Base-by-base conservation (phyloP, 1,139 yeast genomes). In the Pichia sp. region DNA sequence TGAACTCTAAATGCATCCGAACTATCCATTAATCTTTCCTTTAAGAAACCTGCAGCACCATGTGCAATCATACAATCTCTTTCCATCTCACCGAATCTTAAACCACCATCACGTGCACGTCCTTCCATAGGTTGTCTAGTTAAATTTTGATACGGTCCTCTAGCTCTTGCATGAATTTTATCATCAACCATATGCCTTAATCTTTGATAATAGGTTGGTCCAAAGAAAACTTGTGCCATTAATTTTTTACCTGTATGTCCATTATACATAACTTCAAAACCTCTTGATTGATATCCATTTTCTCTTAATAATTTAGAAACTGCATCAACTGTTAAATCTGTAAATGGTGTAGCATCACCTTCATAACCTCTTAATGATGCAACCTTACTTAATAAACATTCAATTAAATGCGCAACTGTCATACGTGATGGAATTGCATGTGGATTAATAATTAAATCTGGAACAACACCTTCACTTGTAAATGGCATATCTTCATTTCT, bases 61-160 rank as follows among this genome's bases (percentile, higher is more conserved):
- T 92, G 97, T 4, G 98, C 98, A 76, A 92, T 92, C 96, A 94
- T 92, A 85, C 98, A 92, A 76, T 94, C 98, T 75, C 98, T 88
- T 72, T 92, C 99, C 99, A 92, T 92, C 73, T 92, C 99, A 66
- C 99, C 99, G 79, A 92, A 94, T 71, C 99, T 89, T 67, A 92
- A 76, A 59, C 99, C 99, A 80, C 99, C 99, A 71, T 92, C 98
- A 73, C 98, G 81, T 29, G 97, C 90, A 72, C 98, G 83, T 82
- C 99, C 99, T 71, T 94, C 99, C 51, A 92, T 97, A 7, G 99
- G 99, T 69, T 92, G 99, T 71, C 98, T 85, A 6, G 99, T 92
- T 68, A 92, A 76, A 49, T 92, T 95, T 74, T 92, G 98, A 53
- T 92, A 95, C 10, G 99, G 98, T 50, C 99, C 99, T 75, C 98